Conservation (phyloP, 2,329 filamentous ascomycete genomes). For the Tolypocladium pustulatum region DNA sequence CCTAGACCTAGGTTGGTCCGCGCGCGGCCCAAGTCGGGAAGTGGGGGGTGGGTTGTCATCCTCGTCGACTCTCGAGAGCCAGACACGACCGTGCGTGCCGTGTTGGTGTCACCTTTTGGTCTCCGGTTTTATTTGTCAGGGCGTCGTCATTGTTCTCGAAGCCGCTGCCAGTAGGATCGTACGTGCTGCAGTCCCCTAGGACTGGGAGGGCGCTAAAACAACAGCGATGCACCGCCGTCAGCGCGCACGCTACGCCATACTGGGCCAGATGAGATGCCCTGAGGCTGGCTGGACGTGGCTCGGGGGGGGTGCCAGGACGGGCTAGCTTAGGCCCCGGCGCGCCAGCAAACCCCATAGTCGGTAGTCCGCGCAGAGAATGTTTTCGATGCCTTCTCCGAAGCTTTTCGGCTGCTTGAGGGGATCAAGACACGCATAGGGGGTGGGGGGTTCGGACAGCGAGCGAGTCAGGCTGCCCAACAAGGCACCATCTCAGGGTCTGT, state of each 20-base stretch:
- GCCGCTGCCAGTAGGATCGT: not conserved
- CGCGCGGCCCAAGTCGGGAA: not conserved
- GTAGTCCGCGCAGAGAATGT: not conserved
- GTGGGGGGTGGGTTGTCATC: not conserved
- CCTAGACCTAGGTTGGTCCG: not conserved
- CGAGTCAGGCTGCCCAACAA: not conserved
- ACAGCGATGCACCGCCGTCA: not conserved
- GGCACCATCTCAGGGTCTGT: not conserved
- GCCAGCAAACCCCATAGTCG: not conserved
- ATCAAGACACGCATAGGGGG: not conserved
- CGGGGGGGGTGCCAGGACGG: not conserved
- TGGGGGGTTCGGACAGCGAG: not conserved
- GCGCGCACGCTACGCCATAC: not conserved
- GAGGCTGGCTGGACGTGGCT: not conserved
- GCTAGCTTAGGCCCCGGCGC: not conserved
- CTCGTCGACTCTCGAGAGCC: not conserved
- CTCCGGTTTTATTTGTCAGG: not conserved
- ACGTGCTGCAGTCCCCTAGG: not conserved
- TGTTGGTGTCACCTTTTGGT: not conserved
- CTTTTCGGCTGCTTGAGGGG: not conserved
- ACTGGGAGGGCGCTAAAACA: not conserved
- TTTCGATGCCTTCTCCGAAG: not conserved
- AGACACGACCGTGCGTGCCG: not conserved
- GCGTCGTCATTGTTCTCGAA: not conserved
- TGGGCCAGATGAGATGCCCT: not conserved